phyloP scores from a whole-genome alignment of 331 rosid genomes.

The Quercus lobata region DNA sequence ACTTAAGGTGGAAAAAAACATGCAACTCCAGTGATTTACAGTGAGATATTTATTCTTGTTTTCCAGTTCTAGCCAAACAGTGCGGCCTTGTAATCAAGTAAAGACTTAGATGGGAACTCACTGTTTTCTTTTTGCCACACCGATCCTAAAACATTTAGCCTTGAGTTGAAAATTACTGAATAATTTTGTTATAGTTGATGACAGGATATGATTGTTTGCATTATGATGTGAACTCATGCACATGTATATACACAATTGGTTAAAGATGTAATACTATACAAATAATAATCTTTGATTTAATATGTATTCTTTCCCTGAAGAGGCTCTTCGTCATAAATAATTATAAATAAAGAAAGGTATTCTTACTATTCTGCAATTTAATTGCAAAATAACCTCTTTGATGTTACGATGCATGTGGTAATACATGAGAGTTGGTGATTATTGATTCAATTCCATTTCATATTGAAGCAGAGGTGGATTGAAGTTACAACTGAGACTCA shows the following conservation, averaged over 20 bases:
- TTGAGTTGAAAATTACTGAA: neutral
- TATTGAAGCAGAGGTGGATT: constrained; percentile 88
- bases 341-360: neutral
- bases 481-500: constrained; percentile 75
- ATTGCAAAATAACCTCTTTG: neutral
- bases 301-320: neutral
- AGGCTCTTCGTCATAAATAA: no score
- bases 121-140: no score
- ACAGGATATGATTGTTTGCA: neutral
- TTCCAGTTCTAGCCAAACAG: neutral
- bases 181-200: neutral
- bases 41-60: no score
- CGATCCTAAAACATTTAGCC: neutral
- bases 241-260: neutral
- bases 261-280: neutral
- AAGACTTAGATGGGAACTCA: no score
- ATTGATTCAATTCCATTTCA: constrained; percentile 27
- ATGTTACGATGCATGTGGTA: neutral
- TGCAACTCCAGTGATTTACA: neutral
- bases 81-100: neutral
- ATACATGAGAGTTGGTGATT: constrained; percentile 5
- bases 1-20: neutral
- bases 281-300: neutral
- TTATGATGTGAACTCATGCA: neutral
- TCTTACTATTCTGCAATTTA: no score